These are phyloP conservation scores for Endotrypanum monterogeii DNA, from an alignment of 208 protist genomes.

Conservation along the genomic window DNA sequence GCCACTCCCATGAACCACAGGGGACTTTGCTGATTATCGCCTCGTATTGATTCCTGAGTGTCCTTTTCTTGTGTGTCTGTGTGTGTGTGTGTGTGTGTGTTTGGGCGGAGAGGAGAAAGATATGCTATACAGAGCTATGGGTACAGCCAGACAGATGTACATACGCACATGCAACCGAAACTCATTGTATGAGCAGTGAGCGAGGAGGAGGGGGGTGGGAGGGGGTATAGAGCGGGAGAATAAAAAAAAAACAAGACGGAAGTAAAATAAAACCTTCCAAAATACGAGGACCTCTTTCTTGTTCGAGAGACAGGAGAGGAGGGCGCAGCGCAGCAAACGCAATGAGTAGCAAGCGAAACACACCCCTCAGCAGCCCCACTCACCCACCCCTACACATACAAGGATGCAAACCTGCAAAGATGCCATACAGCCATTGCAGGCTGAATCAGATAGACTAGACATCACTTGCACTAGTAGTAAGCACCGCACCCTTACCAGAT, in stretches of 20 bases:
- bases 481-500: not conserved
- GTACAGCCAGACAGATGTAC: not conserved
- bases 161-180: not conserved
- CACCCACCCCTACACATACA: too few relatives aligned
- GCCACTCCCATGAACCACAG: not conserved
- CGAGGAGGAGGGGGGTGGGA: not conserved
- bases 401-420: not conserved
- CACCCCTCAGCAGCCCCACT: too few relatives aligned
- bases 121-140: not conserved
- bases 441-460: not conserved
- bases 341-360: too few relatives aligned
- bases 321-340: not conserved
- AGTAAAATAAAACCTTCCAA: not conserved
- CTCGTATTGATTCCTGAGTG: too few relatives aligned
- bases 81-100: not conserved
- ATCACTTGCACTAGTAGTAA: not conserved
- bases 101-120: not conserved
- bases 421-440: not conserved
- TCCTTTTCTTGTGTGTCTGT: not conserved
- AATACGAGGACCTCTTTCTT: not conserved
- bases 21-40: not conserved
- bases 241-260: not conserved
- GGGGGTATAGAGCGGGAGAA: not conserved
- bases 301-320: not conserved
- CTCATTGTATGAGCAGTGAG: not conserved